Evolutionary conservation across 371 early-diverging fungal genomes (phyloP), one percentile per base, ranked within the genome.

Genomic region (Circinella minor): DNA sequence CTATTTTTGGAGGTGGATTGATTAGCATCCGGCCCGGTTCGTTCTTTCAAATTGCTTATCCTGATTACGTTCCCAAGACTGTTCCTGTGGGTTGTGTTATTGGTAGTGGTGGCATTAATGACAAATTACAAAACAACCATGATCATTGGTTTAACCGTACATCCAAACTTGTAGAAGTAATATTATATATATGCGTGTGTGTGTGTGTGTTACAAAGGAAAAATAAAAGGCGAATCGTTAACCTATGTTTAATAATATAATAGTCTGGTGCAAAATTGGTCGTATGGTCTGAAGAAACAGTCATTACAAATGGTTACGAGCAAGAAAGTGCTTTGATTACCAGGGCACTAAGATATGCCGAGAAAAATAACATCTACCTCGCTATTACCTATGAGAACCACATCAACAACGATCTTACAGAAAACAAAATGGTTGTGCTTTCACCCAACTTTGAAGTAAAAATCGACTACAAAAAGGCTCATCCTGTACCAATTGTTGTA

Each of bases 401-500:
- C 39, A 0, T 67, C 73, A 8, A 7, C 57, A 11, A 27, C 2
- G 34, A 57, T 14, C 20, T 69, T 34, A 14, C 17, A 9, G 68
- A 78, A 60, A 88, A 88, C 67, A 85, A 82, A 64, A 74, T 85
- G 49, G 80, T 81, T 0, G 64, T 88, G 0, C 66, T 86, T 43
- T 77, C 77, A 10, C 81, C 82, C 15, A 59, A 72, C 9, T 87
- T 87, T 0, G 69, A 82, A 0, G 71, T 87, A 15, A 71, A 72
- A 7, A 78, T 87, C 37, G 72, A 84, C 36, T 88, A 87, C 68
- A 79, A 80, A 36, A 88, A 88, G 59, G 82, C 86, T 0, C 72
- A 87, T 64, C 88, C 88, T 20, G 86, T 88, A 10, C 81, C 87
- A 38, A 72, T 76, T 13, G 83, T 83, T 38, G 80, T 80, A 60